phyloP scores from a whole-genome alignment of 2,329 filamentous ascomycete species.

The Colletotrichum viniferum region DNA sequence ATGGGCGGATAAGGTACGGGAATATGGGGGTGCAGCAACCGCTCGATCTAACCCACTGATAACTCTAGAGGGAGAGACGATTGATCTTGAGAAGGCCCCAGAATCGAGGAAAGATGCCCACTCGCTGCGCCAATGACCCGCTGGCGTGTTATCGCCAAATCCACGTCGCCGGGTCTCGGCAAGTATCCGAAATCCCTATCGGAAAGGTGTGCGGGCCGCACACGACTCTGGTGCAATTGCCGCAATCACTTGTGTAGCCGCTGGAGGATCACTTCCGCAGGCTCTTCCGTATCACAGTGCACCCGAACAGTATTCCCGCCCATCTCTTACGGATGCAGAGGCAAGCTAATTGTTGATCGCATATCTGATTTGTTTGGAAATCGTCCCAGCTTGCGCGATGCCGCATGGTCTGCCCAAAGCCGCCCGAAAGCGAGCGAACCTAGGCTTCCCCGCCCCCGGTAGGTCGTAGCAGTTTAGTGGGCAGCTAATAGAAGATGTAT shows the following conservation, averaged over 20 bases:
- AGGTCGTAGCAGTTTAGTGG: not conserved
- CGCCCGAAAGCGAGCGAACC: constrained; percentile 1
- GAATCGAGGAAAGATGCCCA: not conserved
- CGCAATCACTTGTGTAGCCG: not conserved
- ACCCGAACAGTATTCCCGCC: constrained; percentile 8
- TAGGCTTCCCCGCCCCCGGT: not conserved
- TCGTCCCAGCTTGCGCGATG: not conserved
- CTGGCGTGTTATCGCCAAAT: not conserved
- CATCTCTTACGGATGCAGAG: not conserved
- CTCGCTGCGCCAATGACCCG: not conserved
- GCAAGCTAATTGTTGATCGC: not conserved
- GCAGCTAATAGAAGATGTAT: not conserved
- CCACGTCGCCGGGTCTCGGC: not conserved
- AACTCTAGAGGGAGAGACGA: not conserved
- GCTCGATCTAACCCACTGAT: not conserved
- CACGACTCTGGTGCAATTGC: not conserved
- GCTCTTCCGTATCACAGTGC: constrained; percentile 10
- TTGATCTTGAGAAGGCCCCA: not conserved
- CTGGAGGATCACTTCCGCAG: not conserved
- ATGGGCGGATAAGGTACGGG: not conserved
- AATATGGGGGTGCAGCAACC: not conserved
- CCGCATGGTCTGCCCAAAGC: not conserved
- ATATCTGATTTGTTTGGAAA: not conserved
- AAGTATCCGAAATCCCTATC: constrained; percentile 15
- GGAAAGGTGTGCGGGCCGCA: constrained; percentile 6